Conservation (phyloP, 257 asterid species). For the Thymus mandschuricus region DNA sequence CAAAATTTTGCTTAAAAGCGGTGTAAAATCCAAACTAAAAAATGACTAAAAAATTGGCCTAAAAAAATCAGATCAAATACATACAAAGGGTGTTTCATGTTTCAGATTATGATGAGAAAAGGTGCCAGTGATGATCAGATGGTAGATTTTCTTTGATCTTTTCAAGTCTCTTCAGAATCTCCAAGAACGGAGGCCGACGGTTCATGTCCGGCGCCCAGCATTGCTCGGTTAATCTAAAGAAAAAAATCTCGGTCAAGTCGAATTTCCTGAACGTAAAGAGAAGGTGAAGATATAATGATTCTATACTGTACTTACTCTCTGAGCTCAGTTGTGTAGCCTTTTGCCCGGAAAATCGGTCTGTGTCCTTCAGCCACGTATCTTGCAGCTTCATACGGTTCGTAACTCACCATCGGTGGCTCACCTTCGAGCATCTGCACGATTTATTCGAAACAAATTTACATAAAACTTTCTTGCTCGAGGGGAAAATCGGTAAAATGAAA, state of each 20-base stretch:
- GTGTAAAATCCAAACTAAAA: not conserved
- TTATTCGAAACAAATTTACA: not conserved
- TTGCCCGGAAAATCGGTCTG: slow-evolving; percentile 76
- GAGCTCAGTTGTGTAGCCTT: slow-evolving; percentile 65
- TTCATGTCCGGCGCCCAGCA: slow-evolving; percentile 93
- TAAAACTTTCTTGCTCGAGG: no score
- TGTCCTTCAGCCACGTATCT: slow-evolving; percentile 88
- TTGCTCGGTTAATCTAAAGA: slow-evolving; percentile 42
- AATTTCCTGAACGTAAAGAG: not conserved
- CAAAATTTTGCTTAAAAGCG: not conserved
- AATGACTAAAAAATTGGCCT: not conserved
- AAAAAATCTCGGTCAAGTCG: not conserved
- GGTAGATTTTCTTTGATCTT: slow-evolving; percentile 57
- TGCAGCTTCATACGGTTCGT: slow-evolving; percentile 95
- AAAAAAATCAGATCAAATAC: not conserved
- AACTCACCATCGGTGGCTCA: slow-evolving; percentile 80
- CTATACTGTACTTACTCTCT: slow-evolving; percentile 70
- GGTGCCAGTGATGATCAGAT: slow-evolving; percentile 70
- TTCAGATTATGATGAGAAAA: slow-evolving; percentile 47
- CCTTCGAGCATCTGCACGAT: slow-evolving; percentile 95
- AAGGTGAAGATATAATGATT: not conserved
- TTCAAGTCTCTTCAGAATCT: slow-evolving; percentile 78
- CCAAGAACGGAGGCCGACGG: slow-evolving; percentile 82
- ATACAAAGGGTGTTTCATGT: not conserved
- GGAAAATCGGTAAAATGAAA: no score